Conservation (phyloP, 768 basidiomycete genomes). For the Leccinum subgranulosum region DNA sequence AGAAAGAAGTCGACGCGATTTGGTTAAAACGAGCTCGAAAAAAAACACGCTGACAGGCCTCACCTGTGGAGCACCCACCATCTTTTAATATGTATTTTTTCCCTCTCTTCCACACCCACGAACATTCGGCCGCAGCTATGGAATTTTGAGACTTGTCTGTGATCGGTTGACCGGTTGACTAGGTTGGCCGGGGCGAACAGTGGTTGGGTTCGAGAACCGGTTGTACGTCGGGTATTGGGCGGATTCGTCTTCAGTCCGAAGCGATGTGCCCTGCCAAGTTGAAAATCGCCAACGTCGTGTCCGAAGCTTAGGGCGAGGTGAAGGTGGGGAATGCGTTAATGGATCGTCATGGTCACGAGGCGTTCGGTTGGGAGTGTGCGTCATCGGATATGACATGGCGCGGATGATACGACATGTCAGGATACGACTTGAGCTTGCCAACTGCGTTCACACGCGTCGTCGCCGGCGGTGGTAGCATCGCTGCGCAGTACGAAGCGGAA, state of each 20-base stretch:
- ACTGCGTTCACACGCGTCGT: neutral
- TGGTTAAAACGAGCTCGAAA: slow-evolving; percentile 29
- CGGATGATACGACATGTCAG: neutral
- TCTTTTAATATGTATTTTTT: neutral
- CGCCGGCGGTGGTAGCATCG: neutral
- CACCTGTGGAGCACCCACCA: neutral
- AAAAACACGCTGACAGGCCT: neutral
- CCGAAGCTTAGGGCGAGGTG: neutral
- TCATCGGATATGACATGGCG: neutral
- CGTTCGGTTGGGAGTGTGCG: neutral
- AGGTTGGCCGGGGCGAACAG: neutral
- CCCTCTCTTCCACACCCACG: neutral
- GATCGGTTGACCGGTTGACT: neutral
- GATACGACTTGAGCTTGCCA: neutral
- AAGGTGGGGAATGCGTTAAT: neutral
- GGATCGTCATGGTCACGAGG: neutral
- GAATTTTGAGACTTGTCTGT: neutral
- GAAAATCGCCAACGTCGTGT: neutral
- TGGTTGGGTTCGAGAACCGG: too few relatives aligned
- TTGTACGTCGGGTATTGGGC: neutral
- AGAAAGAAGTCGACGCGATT: slow-evolving; percentile 15
- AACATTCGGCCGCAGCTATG: neutral
- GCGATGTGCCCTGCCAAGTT: neutral
- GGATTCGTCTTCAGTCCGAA: neutral
- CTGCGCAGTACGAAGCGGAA: neutral